These are phyloP conservation scores for Ulmus americana DNA, from an alignment of 331 rosid species.

Conservation along the genomic window DNA sequence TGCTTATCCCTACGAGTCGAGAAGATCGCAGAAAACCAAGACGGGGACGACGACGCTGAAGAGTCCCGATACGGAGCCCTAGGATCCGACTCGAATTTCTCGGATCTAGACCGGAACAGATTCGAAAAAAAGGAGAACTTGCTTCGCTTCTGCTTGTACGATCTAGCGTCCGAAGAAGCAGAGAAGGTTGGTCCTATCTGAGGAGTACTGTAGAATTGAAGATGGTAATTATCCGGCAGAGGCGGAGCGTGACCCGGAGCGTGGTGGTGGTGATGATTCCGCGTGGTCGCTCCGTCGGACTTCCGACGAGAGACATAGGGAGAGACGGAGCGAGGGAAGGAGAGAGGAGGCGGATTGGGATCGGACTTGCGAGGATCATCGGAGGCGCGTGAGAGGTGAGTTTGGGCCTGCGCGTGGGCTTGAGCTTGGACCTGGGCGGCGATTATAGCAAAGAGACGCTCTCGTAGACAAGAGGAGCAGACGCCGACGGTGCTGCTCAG, in stretches of 20 bases:
- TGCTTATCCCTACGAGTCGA: constrained; percentile 30
- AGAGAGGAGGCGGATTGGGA: constrained; percentile 20
- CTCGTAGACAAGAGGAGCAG: constrained; percentile 76
- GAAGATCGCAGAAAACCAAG: constrained; percentile 54
- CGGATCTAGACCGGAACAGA: constrained; percentile 57
- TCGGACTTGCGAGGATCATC: constrained; percentile 27
- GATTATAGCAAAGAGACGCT: constrained; percentile 42
- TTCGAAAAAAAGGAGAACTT: constrained; percentile 42
- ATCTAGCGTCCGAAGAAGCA: constrained; percentile 9
- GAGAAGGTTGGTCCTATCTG: constrained; percentile 44
- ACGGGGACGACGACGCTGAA: constrained; percentile 34
- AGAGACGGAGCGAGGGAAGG: constrained; percentile 59
- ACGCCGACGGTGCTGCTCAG: constrained; percentile 64
- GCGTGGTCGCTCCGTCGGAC: constrained; percentile 46
- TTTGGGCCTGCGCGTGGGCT: constrained; percentile 20
- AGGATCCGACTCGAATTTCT: constrained; percentile 43
- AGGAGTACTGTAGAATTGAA: constrained; percentile 48
- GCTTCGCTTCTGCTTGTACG: constrained; percentile 33
- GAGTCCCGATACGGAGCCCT: constrained; percentile 19
- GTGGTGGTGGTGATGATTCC: constrained; percentile 18
- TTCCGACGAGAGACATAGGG: constrained; percentile 57
- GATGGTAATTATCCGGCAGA: constrained; percentile 15
- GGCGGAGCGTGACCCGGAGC: neutral
- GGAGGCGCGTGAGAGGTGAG: constrained; percentile 36
- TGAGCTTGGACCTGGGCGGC: constrained; percentile 53